Evolutionary conservation across 768 basidiomycete species (phyloP), one percentile per base, ranked within the genome.

Genomic region (Mycena alexandri): DNA sequence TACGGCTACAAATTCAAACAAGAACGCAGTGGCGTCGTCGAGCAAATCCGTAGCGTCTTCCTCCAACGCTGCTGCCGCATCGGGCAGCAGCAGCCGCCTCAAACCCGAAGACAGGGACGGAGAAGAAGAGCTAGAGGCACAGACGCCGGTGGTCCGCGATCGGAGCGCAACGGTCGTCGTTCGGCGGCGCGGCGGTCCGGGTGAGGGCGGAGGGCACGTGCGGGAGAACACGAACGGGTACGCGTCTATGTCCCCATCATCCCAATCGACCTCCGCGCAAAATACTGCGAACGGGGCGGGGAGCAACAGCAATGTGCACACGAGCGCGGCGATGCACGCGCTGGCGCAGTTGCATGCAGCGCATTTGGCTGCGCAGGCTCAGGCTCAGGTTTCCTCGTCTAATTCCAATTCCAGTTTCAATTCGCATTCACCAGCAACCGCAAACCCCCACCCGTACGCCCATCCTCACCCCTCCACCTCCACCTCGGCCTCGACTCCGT

Each of bases 151-250:
- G 38, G 66, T 68, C 22, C 44, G 70, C 10, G 70, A 71, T 57
- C 70, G 70, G 16, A 71, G 70, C 43, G 70, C 70, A 4, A 71
- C 70, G 10, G 70, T 71, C 14, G 70, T 71, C 16, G 67, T 68
- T 16, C 67, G 62, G 14, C 65, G 66, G 17, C 66, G 66, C 44
- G 43, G 41, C 3, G n/a, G n/a, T n/a, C n/a, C n/a, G n/a, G n/a
- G n/a, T n/a, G 57, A 62, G 13, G 55, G 59, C 14, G 55, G 41
- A 16, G 52, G 46, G 24, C 62, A 64, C 38, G 62, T 38, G 21
- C 19, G 57, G 38, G 62, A 63, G 47, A 59, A 59, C 46, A 60
- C 67, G 17, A 58, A 61, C 41, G 53, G 34, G 12, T 60, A 52
- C 36, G 33, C 58, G 9, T 25, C 36, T 11, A 34, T 10, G 29